Evolutionary conservation across 768 basidiomycete genomes (phyloP), one percentile per base, ranked within the genome.

Genomic region (Nidularia pulvinata): DNA sequence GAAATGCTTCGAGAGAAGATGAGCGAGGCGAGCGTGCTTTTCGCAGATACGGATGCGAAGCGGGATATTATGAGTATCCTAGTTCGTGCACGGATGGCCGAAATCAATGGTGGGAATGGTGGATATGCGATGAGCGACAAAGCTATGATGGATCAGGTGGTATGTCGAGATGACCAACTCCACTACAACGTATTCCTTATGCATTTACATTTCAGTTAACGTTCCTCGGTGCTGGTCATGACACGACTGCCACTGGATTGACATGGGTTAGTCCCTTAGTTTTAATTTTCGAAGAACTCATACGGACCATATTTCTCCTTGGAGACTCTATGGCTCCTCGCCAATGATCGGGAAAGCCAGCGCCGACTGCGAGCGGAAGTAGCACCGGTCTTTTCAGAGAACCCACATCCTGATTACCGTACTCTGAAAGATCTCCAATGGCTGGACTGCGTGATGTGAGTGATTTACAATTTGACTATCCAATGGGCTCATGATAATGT

Each of bases 1-100:
- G 39, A 53, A 22, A 80, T 82, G 63, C 67, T 81, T 5, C 60
- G 61, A n/a, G 70, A 75, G 53, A 77, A 76, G 59, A 67, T 75
- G 57, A 56, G 51, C 4, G 79, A 79, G n/a, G 61, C 70, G 11
- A 54, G 56, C 34, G 54, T 74, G 9, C 39, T 59, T 9, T 52
- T 64, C 10, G 69, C 69, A 4, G 79, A 79, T 50, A 69, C 60
- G 4, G 67, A 69, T 25, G 65, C 71, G 7, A 80, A 81, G 59
- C 69, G 71, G 47, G 80, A 82, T 66, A 77, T 82, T 46, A 82
- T 81, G 80, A 74, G 70, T 49, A 55, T 81, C n/a, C 67, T 82
- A 0, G 74, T 81, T 10, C 69, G 75, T 25, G 74, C 77, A 7
- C 66, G 77, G 19, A 74, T 71, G 54, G 69, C 68, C 6, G 73